A percentile compares a stretch with the other conserved stretches of the same genome.
phyloP scores from a whole-genome alignment of 164 flowering plant species.

The Umbilicus rupestris region DNA sequence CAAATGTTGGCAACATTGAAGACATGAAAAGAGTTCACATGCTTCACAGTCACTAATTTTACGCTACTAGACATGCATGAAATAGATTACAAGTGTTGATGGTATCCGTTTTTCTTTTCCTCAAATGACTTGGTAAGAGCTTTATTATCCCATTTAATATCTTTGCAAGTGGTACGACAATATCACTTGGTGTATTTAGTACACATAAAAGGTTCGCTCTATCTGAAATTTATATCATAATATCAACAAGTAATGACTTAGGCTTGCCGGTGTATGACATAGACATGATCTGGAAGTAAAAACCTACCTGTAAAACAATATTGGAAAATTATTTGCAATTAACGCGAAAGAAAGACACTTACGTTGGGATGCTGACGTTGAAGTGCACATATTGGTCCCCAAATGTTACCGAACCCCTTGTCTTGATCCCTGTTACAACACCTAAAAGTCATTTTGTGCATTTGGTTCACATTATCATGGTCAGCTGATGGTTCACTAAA shows the following conservation, averaged over 20 bases:
- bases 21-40: background rate
- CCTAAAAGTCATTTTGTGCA: background rate
- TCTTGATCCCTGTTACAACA: slow-evolving; percentile 54
- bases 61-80: background rate
- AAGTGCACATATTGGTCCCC: slow-evolving; percentile 94
- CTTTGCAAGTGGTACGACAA: too few species aligned
- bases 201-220: too few species aligned
- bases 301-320: background rate
- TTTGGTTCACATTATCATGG: background rate
- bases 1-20: background rate
- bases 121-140: background rate
- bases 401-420: slow-evolving; percentile 39
- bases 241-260: too few species aligned
- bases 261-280: too few species aligned
- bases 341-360: slow-evolving; percentile 20
- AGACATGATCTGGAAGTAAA: background rate
- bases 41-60: background rate
- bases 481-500: background rate
- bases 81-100: background rate
- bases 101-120: too few species aligned
- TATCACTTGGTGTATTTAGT: too few species aligned
- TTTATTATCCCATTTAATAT: too few species aligned
- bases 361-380: slow-evolving; percentile 86
- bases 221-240: too few species aligned
- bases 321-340: background rate